phyloP scores from a whole-genome alignment of 352 stramenopile genomes.

The Globisporangium paddicum region DNA sequence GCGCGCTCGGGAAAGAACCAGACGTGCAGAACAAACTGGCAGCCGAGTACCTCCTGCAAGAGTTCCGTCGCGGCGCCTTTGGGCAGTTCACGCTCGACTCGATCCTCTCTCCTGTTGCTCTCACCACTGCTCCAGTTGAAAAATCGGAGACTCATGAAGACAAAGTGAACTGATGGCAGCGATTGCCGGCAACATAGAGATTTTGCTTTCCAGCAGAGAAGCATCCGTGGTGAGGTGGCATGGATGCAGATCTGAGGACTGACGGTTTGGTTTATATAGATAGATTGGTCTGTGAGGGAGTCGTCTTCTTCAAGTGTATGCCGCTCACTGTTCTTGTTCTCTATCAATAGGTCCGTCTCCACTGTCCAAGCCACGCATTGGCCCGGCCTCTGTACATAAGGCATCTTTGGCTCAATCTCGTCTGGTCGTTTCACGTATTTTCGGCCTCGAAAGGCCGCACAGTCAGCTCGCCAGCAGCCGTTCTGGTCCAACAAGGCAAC shows the following conservation, averaged over 20 bases:
- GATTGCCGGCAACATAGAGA: background rate
- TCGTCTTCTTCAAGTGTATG: background rate
- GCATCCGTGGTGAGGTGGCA: background rate
- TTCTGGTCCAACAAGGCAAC: background rate
- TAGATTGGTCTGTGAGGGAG: background rate
- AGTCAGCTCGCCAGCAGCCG: background rate
- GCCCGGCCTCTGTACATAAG: background rate
- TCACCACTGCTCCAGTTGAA: background rate
- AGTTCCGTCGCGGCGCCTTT: conserved; percentile 75
- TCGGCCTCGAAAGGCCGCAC: background rate
- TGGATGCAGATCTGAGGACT: background rate
- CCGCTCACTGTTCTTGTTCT: background rate
- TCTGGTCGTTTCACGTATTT: background rate
- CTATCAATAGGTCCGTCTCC: background rate
- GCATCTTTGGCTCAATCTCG: background rate
- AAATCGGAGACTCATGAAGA: background rate
- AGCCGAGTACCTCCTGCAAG: conserved; percentile 61
- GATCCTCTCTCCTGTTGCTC: conserved; percentile 15
- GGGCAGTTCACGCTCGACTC: conserved; percentile 82
- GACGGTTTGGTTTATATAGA: background rate
- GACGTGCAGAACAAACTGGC: conserved; percentile 66
- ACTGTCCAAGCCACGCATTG: background rate
- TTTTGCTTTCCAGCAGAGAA: background rate
- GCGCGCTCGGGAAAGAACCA: conserved; percentile 70
- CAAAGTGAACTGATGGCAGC: background rate